These are phyloP conservation scores for Tagetes patula DNA, from an alignment of 129 eudicot species.

Conservation along the genomic window DNA sequence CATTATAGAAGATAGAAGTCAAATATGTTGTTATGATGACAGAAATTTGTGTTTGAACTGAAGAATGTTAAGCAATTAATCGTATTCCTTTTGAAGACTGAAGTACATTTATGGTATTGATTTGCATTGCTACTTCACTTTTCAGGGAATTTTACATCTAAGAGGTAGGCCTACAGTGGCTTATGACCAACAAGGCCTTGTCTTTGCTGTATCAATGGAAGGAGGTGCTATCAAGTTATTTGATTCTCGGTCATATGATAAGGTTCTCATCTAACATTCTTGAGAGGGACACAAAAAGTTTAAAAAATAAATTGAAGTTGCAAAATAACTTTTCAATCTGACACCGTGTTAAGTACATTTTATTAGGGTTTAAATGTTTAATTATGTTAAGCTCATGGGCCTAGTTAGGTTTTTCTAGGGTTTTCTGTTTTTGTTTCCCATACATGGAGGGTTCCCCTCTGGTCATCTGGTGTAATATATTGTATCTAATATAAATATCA, in stretches of 20 bases:
- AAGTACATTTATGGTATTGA: conserved; percentile 27
- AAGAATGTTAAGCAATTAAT: conserved; percentile 7
- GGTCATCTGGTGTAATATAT: no score
- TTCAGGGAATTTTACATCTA: conserved; percentile 83
- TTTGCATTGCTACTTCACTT: conserved; percentile 45
- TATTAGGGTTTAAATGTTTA: no score
- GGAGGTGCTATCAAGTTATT: conserved; percentile 95
- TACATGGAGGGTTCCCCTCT: no score
- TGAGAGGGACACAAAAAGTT: background rate
- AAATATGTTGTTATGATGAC: background rate
- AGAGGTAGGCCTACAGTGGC: conserved; percentile 97
- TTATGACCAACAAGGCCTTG: conserved; percentile 97
- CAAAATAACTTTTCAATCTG: background rate
- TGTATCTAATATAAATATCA: no score
- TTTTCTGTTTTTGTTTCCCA: no score
- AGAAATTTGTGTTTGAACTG: background rate
- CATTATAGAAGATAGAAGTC: conserved; percentile 17
- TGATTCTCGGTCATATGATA: conserved; percentile 92
- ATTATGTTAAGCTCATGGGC: no score
- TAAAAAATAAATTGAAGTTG: background rate
- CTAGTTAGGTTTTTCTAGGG: no score
- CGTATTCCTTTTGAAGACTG: background rate
- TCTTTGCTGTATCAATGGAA: conserved; percentile 99
- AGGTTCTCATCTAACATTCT: conserved; percentile 45
- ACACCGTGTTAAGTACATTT: background rate